Conservation (phyloP, 2,329 filamentous ascomycete genomes). For the Elsinoe necatrix region DNA sequence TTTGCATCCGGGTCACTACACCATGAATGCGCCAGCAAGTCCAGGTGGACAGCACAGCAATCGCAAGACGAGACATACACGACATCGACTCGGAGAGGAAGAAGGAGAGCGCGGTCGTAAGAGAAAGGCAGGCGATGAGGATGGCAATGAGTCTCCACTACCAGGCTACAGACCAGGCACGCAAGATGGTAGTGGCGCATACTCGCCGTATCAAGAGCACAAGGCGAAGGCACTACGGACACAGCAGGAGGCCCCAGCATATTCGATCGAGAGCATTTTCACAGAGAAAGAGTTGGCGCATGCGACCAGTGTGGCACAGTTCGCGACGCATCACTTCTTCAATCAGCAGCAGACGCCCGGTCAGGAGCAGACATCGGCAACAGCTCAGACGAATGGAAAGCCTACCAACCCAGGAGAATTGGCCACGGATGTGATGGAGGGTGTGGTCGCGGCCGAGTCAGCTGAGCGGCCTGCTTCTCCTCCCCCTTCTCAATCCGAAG, state of each 20-base stretch:
- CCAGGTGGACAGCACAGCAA: conserved; percentile 53
- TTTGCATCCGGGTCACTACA: conserved; percentile 58
- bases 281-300: conserved; percentile 58
- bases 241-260: conserved; percentile 51
- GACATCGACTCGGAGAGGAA: conserved; percentile 39
- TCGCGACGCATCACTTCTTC: conserved; percentile 51
- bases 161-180: conserved; percentile 38
- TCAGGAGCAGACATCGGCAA: conserved; percentile 20
- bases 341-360: conserved; percentile 36
- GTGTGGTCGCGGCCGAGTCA: conserved; percentile 20
- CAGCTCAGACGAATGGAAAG: conserved; percentile 10
- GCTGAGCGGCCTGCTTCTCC: conserved; percentile 21
- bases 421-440: conserved; percentile 23
- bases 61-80: conserved; percentile 54
- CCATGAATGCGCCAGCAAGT: conserved; percentile 55
- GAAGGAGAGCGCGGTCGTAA: conserved; percentile 44
- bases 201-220: conserved; percentile 44
- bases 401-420: conserved; percentile 23
- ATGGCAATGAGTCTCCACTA: conserved; percentile 50
- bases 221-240: conserved; percentile 44
- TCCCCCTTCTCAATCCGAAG: conserved; percentile 23
- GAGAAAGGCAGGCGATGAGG: conserved; percentile 49
- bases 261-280: conserved; percentile 56
- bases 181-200: conserved; percentile 39
- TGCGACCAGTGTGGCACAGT: conserved; percentile 53